Evolutionary conservation across 164 flowering plant species (phyloP).

Genomic region (Berberis thunbergii): DNA sequence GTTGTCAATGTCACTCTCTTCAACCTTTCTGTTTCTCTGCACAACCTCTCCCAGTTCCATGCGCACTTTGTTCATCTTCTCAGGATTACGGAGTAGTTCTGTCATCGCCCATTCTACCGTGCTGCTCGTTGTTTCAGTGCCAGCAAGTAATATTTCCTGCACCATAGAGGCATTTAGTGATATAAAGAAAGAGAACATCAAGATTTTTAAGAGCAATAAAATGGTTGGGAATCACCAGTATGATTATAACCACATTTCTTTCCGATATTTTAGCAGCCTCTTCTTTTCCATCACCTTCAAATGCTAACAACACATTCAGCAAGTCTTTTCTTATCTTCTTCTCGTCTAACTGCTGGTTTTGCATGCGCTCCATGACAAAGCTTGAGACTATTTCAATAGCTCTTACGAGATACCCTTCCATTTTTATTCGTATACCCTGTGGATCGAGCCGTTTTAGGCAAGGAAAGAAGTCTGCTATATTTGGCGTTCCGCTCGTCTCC

Average conservation of each 20-base stretch:
- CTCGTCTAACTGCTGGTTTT: background rate
- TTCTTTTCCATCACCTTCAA: conserved; percentile 1
- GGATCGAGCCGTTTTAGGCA: conserved; percentile 4
- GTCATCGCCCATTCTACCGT: conserved; percentile 22
- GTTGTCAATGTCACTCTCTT: conserved; percentile 27
- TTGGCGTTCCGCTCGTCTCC: background rate
- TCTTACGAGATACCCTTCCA: background rate
- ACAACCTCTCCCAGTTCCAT: conserved; percentile 17
- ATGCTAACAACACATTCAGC: background rate
- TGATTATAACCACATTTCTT: background rate
- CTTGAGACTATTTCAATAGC: background rate
- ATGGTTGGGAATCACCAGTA: background rate
- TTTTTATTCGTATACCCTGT: conserved; percentile 1
- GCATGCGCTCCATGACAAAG: background rate
- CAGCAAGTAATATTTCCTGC: conserved; percentile 39
- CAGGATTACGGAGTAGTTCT: conserved; percentile 17
- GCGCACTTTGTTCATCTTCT: conserved; percentile 9
- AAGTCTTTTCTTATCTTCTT: background rate
- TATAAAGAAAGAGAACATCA: background rate
- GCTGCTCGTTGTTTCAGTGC: conserved; percentile 26
- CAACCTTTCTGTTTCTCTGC: conserved; percentile 11
- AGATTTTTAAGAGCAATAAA: background rate
- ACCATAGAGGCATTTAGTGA: background rate
- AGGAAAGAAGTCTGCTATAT: conserved; percentile 6
- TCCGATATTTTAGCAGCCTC: conserved; percentile 4